Evolutionary conservation across 2,329 filamentous ascomycete species (phyloP), one percentile per base, ranked within the genome.

Genomic region (Blumeria hordei): DNA sequence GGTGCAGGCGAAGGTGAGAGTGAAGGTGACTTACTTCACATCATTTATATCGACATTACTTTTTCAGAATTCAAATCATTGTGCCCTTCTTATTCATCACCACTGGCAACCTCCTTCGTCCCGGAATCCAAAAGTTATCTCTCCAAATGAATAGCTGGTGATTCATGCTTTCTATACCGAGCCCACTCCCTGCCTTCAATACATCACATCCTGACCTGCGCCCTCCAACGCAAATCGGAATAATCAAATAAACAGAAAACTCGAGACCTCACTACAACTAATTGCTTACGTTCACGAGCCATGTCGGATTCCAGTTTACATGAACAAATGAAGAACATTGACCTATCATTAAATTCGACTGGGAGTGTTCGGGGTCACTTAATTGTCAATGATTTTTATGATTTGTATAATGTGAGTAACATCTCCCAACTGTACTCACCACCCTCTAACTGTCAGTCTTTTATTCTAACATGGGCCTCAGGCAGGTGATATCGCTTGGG

Each of bases 401-500:
- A 45, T 45, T n/a, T 12, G 8, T 45, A 45, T 18, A 16, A 45
- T 45, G 41, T 45, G 16, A 9, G 41, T 45, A 9, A 16, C 21
- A 16, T 18, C 41, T 18, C 3, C 21, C 41, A n/a, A 9, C 16
- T 16, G 21, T 5, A n/a, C 21, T 11, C n/a, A 18, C n/a, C 21
- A 45, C 9, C n/a, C 1, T 45, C 21, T 9, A 2, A 16, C 11
- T 53, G 21, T 4, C 21, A 28, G 21, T 53, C 4, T 12, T 35
- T 35, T 37, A 37, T 34, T 21, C 10, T 12, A 34, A n/a, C 14
- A 6, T 36, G 11, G 16, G 10, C 14, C 28, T 16, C 35, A 55
- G 54, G n/a, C 54, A 8, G 54, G 54, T n/a, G 84, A 93, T 69
- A 83, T 92, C 58, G 81, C 79, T 56, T 94, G 83, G 82, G 78